Base-by-base conservation (phyloP, 768 basidiomycete species). In the Trametes gibbosa region DNA sequence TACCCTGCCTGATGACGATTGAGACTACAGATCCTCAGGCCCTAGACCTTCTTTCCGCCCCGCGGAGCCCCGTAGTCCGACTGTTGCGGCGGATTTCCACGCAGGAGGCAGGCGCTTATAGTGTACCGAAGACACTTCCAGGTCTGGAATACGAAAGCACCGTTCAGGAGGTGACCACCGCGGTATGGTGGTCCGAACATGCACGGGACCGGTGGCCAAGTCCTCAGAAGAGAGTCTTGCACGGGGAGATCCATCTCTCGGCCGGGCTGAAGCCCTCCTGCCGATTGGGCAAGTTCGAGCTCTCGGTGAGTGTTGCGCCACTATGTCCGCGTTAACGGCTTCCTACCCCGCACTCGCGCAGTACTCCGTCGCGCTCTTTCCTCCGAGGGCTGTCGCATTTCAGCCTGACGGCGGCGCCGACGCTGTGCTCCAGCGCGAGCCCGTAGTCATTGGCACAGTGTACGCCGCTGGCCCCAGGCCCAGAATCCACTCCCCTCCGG, bases 191-290 rank as follows among this genome's bases (percentile, higher is more conserved):
- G 58, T 42, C 40, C 34, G 45, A 54, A 13, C 51, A 19, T 34
- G 35, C 21, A 5, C 50, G 27, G 29, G 27, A 40, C 41, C 58
- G 35, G 40, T 42, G n/a, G n/a, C n/a, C 27, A n/a, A 50, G n/a
- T 16, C 50, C 41, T 24, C 39, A 45, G 14, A 27, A 32, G 29
- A 53, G 62, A 13, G 47, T 46, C 4, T 49, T 69, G 37, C 49
- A 61, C 40, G 66, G 66, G 23, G 63, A 67, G 61, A 58, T 69
- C 41, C 45, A 51, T 37, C 59, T 69, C 27, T 49, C 63, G 10
- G 16, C 43, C 13, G 46, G 53, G 21, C 50, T 66, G 17, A 51
- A 53, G 41, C 68, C 68, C 4, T 58, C 50, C 24, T 66, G 58
- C 39, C 25, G 49, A 13, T 60, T 68, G 2, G 56, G 63, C 24